Evolutionary conservation across 2,329 filamentous ascomycete species (phyloP).

Genomic region (Fusarium sp.): DNA sequence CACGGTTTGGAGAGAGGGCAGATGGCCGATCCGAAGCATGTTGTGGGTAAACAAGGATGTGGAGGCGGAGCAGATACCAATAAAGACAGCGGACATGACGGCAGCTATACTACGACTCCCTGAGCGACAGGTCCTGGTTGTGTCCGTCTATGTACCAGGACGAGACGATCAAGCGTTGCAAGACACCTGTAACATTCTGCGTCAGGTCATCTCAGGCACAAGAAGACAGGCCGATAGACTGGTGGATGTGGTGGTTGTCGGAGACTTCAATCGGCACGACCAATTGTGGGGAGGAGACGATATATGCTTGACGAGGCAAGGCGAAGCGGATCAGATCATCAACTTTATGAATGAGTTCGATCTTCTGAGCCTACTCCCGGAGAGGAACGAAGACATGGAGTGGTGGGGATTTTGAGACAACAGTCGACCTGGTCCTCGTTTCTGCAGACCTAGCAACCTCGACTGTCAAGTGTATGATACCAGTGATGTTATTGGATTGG

Average conservation of each 20-base stretch:
- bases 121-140: not conserved
- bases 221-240: not conserved
- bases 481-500: too few species aligned
- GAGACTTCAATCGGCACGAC: not conserved
- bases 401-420: not conserved
- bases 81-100: not conserved
- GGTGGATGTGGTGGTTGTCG: not conserved
- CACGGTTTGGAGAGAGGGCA: not conserved
- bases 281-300: not conserved
- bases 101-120: not conserved
- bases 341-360: not conserved
- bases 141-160: not conserved
- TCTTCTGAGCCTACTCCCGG: not conserved
- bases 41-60: not conserved
- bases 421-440: not conserved
- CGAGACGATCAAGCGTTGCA: not conserved
- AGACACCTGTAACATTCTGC: not conserved
- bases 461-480: not conserved
- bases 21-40: not conserved
- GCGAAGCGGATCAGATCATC: not conserved
- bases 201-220: not conserved
- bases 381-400: not conserved
- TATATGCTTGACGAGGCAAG: not conserved
- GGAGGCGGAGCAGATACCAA: not conserved
- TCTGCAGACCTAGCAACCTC: not conserved